Conservation (phyloP, 148 eudicot species). For the Oxyria digyna region DNA sequence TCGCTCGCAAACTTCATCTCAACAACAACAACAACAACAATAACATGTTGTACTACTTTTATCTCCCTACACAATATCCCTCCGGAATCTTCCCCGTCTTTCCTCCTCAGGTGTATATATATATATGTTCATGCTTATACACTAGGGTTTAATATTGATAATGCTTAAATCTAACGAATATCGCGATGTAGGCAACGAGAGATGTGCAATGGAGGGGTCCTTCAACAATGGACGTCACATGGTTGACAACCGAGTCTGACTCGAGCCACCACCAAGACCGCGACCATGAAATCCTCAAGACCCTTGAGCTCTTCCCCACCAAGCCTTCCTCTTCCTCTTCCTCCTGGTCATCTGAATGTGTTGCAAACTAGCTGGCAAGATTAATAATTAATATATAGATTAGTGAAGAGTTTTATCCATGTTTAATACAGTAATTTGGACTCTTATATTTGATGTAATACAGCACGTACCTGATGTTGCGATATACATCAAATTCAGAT, state of each 20-base stretch:
- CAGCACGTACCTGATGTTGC: background rate
- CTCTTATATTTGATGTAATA: background rate
- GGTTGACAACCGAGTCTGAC: background rate
- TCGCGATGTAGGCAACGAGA: slow-evolving; percentile 2
- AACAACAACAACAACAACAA: background rate
- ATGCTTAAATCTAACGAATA: too few species aligned
- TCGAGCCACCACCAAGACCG: background rate
- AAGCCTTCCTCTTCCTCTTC: background rate
- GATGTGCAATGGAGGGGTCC: background rate
- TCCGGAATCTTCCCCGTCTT: background rate
- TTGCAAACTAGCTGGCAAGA: background rate
- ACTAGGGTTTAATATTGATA: background rate
- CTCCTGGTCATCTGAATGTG: background rate
- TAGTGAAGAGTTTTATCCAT: background rate
- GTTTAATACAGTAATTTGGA: background rate
- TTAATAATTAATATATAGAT: background rate
- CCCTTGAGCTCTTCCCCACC: slow-evolving; percentile 8
- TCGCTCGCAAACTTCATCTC: background rate
- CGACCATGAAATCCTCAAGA: background rate
- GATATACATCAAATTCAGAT: background rate
- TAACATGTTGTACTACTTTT: background rate
- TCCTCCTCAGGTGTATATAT: slow-evolving; percentile 1
- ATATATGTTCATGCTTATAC: background rate
- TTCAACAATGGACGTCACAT: background rate
- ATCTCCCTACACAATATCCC: background rate